Base-by-base conservation (phyloP, 495 filamentous ascomycete species). In the Penicillium atrosanguineum region DNA sequence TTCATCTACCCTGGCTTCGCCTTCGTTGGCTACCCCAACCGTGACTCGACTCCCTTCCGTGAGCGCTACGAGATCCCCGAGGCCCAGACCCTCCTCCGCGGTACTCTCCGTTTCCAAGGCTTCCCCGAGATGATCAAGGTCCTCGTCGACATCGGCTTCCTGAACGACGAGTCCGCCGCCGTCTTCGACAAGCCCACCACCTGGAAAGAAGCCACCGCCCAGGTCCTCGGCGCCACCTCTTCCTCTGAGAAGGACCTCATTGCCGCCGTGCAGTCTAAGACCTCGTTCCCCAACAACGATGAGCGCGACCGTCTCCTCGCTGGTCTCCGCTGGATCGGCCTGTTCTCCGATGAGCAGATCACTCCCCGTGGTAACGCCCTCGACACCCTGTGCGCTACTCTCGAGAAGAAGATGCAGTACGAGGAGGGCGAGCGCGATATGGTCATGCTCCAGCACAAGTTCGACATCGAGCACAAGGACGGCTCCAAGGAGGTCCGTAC, bases 31-130 rank as follows among this genome's bases (percentile, higher is more conserved):
- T 98, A 97, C 70, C 89, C 90, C 11, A 97, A 97, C 82, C 80
- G 93, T 49, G 91, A 97, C 72, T 94, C 88, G 1, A 91, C 85
- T 0, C 79, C 85, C 16, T 97, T 89, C 82, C 84, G 83, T 56
- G 89, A 95, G 77, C 82, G 87, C 38, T 98, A 97, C 81, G 81
- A 78, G 64, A 97, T 97, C 64, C 92, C 92, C 51, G 92, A 97
- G 71, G 76, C 75, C 19, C 67, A 76, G 64, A 79, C 72, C 46
- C 57, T 79, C 44, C 57, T 80, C 59, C 72, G 83, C 44, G 90
- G 90, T 46, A 94, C 91, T 23, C 83, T 95, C 34, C 78, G 91
- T 42, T 95, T 91, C 73, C 77, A 82, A 56, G 92, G 92, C 25
- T 94, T 95, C 80, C 89, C 91, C 7, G 83, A 95, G 70, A 88